Percentiles rank a stretch among this genome's conserved stretches.
Evolutionary conservation across 78 protist species (phyloP).

Genomic region (Planoprotostelium fungivorum): DNA sequence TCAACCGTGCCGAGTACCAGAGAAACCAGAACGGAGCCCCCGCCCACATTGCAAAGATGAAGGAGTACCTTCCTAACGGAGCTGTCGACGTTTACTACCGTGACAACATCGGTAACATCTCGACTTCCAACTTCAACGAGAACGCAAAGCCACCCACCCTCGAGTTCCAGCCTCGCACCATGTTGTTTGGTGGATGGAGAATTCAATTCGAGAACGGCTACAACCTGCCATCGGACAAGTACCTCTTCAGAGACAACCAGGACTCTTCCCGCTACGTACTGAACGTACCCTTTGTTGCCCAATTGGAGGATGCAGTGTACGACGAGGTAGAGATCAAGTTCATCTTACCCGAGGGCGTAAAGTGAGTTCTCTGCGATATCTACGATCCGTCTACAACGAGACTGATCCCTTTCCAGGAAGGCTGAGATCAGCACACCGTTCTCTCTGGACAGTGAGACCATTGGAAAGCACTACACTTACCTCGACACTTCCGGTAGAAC

Average conservation of each 20-base stretch:
- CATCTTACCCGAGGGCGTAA: slow-evolving; percentile 84
- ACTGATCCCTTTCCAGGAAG: slow-evolving; percentile 20
- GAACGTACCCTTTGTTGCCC: slow-evolving; percentile 38
- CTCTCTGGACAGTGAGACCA: slow-evolving; percentile 7
- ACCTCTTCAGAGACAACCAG: slow-evolving; percentile 28
- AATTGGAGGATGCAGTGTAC: slow-evolving; percentile 32
- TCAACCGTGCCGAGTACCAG: slow-evolving; percentile 80
- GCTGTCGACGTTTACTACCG: slow-evolving; percentile 85
- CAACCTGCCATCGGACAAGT: slow-evolving; percentile 66
- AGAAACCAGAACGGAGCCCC: slow-evolving; percentile 29
- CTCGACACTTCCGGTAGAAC: slow-evolving; percentile 74
- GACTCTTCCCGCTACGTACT: slow-evolving; percentile 21
- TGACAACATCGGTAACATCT: slow-evolving; percentile 88
- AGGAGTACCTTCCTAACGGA: slow-evolving; percentile 43
- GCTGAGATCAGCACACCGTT: slow-evolving; percentile 42
- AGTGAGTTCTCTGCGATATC: neutral
- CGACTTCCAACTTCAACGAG: slow-evolving; percentile 53
- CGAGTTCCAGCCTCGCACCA: slow-evolving; percentile 76
- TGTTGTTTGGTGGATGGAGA: slow-evolving; percentile 89
- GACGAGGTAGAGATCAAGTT: slow-evolving; percentile 41
- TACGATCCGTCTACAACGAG: neutral
- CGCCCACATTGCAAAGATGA: slow-evolving; percentile 20
- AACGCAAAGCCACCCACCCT: slow-evolving; percentile 9
- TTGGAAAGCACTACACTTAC: slow-evolving; percentile 35
- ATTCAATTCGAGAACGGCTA: slow-evolving; percentile 67